A percentile compares a stretch with the other conserved stretches of the same genome.
Conservation (phyloP, 352 stramenopile genomes). For the Phytophthora vignae region DNA sequence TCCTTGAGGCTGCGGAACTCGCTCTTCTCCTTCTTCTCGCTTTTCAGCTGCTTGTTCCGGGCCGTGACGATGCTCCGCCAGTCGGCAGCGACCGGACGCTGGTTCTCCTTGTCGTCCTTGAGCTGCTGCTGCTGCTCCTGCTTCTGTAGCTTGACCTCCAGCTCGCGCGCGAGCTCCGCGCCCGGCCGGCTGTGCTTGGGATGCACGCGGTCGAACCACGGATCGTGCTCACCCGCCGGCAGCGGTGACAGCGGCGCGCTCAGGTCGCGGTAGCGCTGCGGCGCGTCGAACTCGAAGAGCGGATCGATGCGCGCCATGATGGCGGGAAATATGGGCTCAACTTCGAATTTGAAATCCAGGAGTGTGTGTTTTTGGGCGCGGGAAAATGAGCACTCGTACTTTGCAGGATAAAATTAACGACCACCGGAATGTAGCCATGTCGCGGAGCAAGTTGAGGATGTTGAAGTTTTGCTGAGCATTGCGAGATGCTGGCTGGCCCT, state of each 20-base stretch:
- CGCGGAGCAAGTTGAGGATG: too few relatives aligned
- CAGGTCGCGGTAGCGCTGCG: slow-evolving; percentile 65
- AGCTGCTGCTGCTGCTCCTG: slow-evolving; percentile 25
- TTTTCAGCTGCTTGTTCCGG: slow-evolving; percentile 20
- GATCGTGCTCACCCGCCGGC: slow-evolving; percentile 43
- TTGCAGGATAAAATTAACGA: not conserved
- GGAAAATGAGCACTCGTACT: not conserved
- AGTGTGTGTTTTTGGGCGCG: slow-evolving; percentile 1
- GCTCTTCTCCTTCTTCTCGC: slow-evolving; percentile 52
- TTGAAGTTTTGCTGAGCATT: too few relatives aligned
- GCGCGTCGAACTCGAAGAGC: slow-evolving; percentile 82
- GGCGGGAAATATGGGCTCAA: not conserved
- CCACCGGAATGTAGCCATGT: too few relatives aligned
- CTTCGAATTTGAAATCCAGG: slow-evolving; percentile 3
- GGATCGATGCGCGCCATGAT: slow-evolving; percentile 47
- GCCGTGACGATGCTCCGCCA: slow-evolving; percentile 46
- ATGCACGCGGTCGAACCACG: slow-evolving; percentile 76
- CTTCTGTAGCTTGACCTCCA: not conserved
- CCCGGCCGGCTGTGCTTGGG: slow-evolving; percentile 63
- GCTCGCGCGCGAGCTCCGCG: slow-evolving; percentile 50
- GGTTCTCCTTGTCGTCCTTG: slow-evolving; percentile 43
- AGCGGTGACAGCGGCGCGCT: slow-evolving; percentile 31
- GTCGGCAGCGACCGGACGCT: slow-evolving; percentile 11
- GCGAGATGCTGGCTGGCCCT: too few relatives aligned
- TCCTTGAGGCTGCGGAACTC: slow-evolving; percentile 31